Conservation (phyloP, 495 filamentous ascomycete genomes). For the Penicillium egyptiacum region DNA sequence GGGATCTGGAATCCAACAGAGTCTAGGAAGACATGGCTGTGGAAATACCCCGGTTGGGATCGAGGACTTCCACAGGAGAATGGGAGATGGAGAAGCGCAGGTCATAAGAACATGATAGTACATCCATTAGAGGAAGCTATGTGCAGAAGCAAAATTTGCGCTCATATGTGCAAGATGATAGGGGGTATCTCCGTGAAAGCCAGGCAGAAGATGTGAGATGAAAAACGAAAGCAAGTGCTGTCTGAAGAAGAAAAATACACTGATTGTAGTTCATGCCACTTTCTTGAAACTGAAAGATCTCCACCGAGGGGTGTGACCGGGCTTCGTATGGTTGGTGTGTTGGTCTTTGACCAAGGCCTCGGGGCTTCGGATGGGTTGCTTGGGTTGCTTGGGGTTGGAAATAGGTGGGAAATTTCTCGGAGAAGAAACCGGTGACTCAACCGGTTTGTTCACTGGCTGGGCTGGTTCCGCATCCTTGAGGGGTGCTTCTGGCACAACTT, state of each 20-base stretch:
- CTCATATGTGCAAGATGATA: slow-evolving; percentile 29
- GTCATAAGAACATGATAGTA: slow-evolving; percentile 38
- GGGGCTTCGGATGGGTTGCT: not conserved
- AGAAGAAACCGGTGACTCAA: slow-evolving; percentile 14
- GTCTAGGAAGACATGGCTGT: slow-evolving; percentile 27
- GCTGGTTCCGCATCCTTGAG: slow-evolving; percentile 6
- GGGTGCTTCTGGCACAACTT: slow-evolving; percentile 23
- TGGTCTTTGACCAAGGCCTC: slow-evolving; percentile 15
- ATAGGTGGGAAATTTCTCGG: slow-evolving; percentile 16
- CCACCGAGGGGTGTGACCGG: slow-evolving; percentile 26
- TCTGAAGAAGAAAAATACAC: slow-evolving; percentile 15
- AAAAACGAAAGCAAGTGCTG: slow-evolving; percentile 22
- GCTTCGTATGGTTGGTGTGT: slow-evolving; percentile 15
- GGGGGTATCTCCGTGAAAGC: slow-evolving; percentile 27
- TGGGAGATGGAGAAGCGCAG: slow-evolving; percentile 15
- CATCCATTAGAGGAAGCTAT: slow-evolving; percentile 37
- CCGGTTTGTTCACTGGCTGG: not conserved
- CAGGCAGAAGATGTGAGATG: slow-evolving; percentile 15
- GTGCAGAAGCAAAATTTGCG: slow-evolving; percentile 33
- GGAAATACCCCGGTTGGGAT: not conserved
- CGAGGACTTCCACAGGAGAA: slow-evolving; percentile 18
- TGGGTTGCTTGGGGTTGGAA: slow-evolving; percentile 20
- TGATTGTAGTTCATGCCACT: slow-evolving; percentile 17
- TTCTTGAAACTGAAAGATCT: slow-evolving; percentile 34
- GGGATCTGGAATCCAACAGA: slow-evolving; percentile 14